Base-by-base conservation (phyloP, 1,139 yeast genomes). In the Candida frijolesensis region DNA sequence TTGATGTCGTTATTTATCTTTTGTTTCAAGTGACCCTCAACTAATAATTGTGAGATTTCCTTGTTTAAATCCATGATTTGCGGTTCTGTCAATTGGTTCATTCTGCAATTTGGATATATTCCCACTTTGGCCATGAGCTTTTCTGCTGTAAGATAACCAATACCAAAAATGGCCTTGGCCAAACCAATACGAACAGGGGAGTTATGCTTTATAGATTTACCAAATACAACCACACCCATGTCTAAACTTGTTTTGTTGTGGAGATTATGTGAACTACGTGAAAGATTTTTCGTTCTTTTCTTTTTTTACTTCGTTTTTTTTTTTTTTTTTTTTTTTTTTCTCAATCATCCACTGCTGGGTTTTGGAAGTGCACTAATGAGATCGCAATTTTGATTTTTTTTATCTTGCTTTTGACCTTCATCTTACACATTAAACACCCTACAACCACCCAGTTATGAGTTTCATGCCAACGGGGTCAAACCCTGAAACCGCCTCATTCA, bases 51-150 rank as follows among this genome's bases (percentile, higher is more conserved):
- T 1, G 96, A 83, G 47, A 94, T 76, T 64, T 94, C 97, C 67
- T 91, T 92, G 46, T 96, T 87, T 43, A 94, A 78, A 41, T 89
- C 83, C 80, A 94, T 80, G 46, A 91, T 80, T 62, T 91, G 96
- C 44, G 92, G 89, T 68, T 94, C 99, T 30, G 87, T 77, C 44
- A 94, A 80, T 68, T 94, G 96, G 66, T 89, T 94, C 89, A 94
- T 87, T 70, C 96, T 83, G 96, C 92, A 91, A 66, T 82, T 79
- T 39, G 98, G 98, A 64, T 92, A 94, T 51, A 94, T 80, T 9
- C 97, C 97, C 25, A 94, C 83, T 65, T 84, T 89, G 43, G 98
- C 86, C 68, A 97, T 90, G 49, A 95, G 76, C 61, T 78, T 76
- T 56, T 82, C 83, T 1, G 97, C 94, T n/a, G 89, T 83, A 49